These are phyloP conservation scores for Chaetothyriales sp. DNA, from an alignment of 2,329 filamentous ascomycete species.

Conservation along the genomic window DNA sequence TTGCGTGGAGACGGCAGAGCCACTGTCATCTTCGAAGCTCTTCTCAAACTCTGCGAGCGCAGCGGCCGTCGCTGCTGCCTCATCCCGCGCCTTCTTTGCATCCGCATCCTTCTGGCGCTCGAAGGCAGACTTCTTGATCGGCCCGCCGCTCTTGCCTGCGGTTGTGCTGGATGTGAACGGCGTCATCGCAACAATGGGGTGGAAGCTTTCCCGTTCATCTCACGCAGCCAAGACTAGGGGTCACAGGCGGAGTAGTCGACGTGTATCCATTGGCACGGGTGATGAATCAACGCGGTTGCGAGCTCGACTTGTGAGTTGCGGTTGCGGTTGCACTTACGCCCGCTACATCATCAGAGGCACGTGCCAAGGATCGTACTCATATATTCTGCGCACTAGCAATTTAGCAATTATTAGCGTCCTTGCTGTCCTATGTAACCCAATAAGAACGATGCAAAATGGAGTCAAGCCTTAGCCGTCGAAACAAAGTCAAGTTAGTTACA, in stretches of 20 bases:
- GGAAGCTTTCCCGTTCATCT: background rate
- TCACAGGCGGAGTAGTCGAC: background rate
- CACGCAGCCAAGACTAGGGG: background rate
- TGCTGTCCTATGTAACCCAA: too few species aligned
- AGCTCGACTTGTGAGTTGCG: background rate
- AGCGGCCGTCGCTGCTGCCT: constrained; percentile 65
- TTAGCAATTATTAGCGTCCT: too few species aligned
- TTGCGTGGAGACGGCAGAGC: constrained; percentile 11
- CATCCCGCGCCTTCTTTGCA: constrained; percentile 71
- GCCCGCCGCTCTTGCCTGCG: constrained; percentile 17
- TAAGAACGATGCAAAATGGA: too few species aligned
- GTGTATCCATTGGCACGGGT: background rate
- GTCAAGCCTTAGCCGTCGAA: too few species aligned
- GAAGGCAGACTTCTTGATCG: constrained; percentile 72
- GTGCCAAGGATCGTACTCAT: too few species aligned
- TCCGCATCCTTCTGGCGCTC: constrained; percentile 82
- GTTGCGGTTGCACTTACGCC: background rate
- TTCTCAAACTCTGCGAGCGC: constrained; percentile 81
- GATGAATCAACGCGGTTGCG: background rate
- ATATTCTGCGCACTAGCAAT: too few species aligned
- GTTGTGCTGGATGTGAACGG: background rate
- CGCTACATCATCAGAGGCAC: background rate
- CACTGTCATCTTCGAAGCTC: constrained; percentile 40
- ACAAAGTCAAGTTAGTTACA: too few species aligned
- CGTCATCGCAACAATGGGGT: background rate